Base-by-base conservation (phyloP, 2,329 filamentous ascomycete genomes). In the Alternaria arborescens region DNA sequence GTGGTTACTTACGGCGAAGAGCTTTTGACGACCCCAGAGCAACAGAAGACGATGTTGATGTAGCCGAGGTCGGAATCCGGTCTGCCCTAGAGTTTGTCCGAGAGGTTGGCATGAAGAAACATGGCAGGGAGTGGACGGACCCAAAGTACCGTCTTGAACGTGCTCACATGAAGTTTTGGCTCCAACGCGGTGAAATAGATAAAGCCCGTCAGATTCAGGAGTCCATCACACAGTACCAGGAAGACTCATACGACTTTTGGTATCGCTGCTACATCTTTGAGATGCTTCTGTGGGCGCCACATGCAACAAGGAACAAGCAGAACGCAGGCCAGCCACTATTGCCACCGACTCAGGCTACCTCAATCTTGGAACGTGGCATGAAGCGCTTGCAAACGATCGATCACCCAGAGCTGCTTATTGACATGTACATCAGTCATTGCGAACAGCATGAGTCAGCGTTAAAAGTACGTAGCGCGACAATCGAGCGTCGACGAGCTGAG, bases 201-300 rank as follows among this genome's bases (percentile, higher is more conserved):
- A 89, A 89, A 58, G 95, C 94, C 3, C 88, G 95, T 40, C 84
- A 86, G 16, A 87, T 91, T 48, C 98, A 92, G 88, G 88, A 91
- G 66, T 86, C 87, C 18, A 83, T 98, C 30, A 85, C 87, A 22
- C 82, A 87, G n/a, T 83, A 85, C 18, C 88, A 93, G 57, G 88
- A 89, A 30, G 87, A 93, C 69, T 94, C 89, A 69, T 93, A 94
- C 73, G 93, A 97, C 70, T 98, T 98, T 77, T 99, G 95, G 95
- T 85, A 94, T 56, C 88, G 89, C 43, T 97, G 93, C 78, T 97
- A 97, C 79, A 84, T 90, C 54, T 98, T 93, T 91, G 95, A 98
- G 79, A 90, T 98, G 84, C 85, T 91, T 59, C 81, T 85, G n/a
- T 89, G 87, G 85, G 82, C 84, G 59, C 86, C 84, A 62, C 84